phyloP scores from a whole-genome alignment of 2,329 filamentous ascomycete species.

The Clonostachys chloroleuca region DNA sequence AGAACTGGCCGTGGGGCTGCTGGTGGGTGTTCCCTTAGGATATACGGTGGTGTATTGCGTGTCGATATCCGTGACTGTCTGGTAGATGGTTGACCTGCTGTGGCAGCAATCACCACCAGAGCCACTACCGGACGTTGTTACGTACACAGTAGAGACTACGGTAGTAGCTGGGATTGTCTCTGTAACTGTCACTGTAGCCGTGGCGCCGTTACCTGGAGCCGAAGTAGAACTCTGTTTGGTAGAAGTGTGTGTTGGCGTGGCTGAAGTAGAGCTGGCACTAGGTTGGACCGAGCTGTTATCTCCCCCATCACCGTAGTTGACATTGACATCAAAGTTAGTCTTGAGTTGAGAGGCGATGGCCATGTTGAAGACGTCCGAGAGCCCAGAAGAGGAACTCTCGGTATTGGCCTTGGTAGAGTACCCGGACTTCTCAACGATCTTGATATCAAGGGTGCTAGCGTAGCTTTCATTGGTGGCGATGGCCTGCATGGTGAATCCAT shows the following conservation, averaged over 20 bases:
- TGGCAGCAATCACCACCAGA: slow-evolving; percentile 1
- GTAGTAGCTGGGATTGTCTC: slow-evolving; percentile 32
- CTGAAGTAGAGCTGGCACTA: slow-evolving; percentile 5
- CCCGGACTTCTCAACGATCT: slow-evolving; percentile 19
- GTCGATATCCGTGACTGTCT: slow-evolving; percentile 2
- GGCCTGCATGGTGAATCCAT: slow-evolving; percentile 25
- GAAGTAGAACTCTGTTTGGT: not conserved
- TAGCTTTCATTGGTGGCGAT: slow-evolving; percentile 34
- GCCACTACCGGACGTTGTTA: slow-evolving; percentile 16
- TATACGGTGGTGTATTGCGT: slow-evolving; percentile 1
- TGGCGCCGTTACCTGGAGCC: slow-evolving; percentile 1
- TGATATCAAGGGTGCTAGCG: slow-evolving; percentile 32
- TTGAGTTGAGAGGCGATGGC: slow-evolving; percentile 39
- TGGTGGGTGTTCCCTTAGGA: not conserved
- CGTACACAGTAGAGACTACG: slow-evolving; percentile 30
- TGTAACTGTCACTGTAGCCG: slow-evolving; percentile 23
- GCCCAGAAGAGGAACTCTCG: not conserved
- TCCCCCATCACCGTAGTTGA: slow-evolving; percentile 17
- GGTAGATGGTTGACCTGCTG: slow-evolving; percentile 3
- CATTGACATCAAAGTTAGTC: slow-evolving; percentile 38
- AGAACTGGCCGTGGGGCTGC: not conserved
- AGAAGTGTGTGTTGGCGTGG: slow-evolving; percentile 3
- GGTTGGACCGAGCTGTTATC: slow-evolving; percentile 8
- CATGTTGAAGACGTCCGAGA: slow-evolving; percentile 27
- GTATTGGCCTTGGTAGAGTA: not conserved